Evolutionary conservation across 352 stramenopile genomes (phyloP).

Genomic region (Phytophthora crassamura): DNA sequence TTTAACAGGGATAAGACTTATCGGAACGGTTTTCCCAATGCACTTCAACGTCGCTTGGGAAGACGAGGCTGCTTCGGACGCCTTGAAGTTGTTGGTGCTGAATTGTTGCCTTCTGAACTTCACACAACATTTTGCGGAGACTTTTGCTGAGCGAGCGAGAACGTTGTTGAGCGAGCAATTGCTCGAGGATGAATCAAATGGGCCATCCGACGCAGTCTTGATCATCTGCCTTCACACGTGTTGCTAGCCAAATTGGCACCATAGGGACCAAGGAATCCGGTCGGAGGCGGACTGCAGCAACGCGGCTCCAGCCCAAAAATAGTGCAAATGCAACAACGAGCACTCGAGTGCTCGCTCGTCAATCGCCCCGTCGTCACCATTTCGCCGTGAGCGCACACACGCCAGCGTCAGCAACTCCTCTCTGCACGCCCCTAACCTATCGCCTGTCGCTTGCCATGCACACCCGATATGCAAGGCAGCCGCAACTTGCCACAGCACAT

Average conservation of each 20-base stretch:
- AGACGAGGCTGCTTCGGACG: slow-evolving; percentile 16
- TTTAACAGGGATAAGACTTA: slow-evolving; percentile 24
- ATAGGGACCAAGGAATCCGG: slow-evolving; percentile 32
- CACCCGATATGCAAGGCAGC: background rate
- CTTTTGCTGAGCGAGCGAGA: background rate
- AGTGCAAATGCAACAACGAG: background rate
- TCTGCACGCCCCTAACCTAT: slow-evolving; percentile 30
- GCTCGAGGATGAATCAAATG: slow-evolving; percentile 16
- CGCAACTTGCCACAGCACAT: background rate
- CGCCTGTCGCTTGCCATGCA: slow-evolving; percentile 29
- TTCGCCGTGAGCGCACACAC: slow-evolving; percentile 19
- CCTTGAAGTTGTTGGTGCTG: slow-evolving; percentile 12
- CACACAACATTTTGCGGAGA: no score
- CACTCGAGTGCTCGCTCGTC: slow-evolving; percentile 20
- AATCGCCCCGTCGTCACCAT: slow-evolving; percentile 30
- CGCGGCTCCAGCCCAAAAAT: slow-evolving; percentile 23
- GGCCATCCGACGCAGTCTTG: slow-evolving; percentile 12
- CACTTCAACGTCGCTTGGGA: slow-evolving; percentile 26
- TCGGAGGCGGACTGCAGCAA: slow-evolving; percentile 28
- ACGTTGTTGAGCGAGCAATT: background rate
- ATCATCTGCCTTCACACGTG: slow-evolving; percentile 21
- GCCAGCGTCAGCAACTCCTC: slow-evolving; percentile 20
- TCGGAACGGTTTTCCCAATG: slow-evolving; percentile 26
- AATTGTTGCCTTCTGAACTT: slow-evolving; percentile 21
- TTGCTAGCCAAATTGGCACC: background rate